Evolutionary conservation across 2,329 filamentous ascomycete species (phyloP).

Genomic region (Chaetomium globosum): DNA sequence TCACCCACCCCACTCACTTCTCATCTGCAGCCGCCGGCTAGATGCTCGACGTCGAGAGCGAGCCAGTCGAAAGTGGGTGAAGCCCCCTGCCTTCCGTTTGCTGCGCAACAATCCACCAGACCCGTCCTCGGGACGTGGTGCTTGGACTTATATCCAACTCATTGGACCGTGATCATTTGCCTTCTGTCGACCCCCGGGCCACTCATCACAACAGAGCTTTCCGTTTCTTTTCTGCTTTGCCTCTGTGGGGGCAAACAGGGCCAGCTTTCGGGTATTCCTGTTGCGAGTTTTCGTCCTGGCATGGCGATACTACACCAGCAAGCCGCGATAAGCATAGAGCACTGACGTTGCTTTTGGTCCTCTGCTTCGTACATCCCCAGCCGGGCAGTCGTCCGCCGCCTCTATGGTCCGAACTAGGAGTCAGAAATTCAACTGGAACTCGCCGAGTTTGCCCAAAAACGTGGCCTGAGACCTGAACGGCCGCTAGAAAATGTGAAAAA

Average conservation of each 20-base stretch:
- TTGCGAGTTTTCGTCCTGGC: background rate
- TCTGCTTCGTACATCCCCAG: background rate
- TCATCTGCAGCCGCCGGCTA: background rate
- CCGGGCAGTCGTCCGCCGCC: background rate
- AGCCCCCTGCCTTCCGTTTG: constrained; percentile 10
- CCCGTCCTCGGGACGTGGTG: background rate
- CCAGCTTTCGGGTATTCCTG: background rate
- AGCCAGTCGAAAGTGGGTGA: background rate
- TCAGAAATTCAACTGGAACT: background rate
- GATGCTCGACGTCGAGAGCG: background rate
- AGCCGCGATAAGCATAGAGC: constrained; percentile 19
- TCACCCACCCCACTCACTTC: background rate
- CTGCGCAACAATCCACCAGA: constrained; percentile 4
- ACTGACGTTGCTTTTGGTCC: constrained; percentile 20
- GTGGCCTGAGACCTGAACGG: background rate
- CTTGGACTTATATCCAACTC: constrained; percentile 16
- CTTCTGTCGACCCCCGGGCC: background rate
- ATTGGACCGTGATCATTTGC: constrained; percentile 14
- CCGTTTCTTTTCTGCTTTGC: constrained; percentile 4
- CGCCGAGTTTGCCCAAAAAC: background rate
- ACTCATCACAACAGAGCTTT: background rate
- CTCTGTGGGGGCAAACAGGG: background rate
- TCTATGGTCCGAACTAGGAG: constrained; percentile 1
- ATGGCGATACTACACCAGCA: constrained; percentile 12
- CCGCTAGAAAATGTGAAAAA: background rate